Percentiles rank a stretch among this genome's conserved stretches.
phyloP scores from a whole-genome alignment of 2,329 filamentous ascomycete genomes.

The Pseudocercospora cruenta region DNA sequence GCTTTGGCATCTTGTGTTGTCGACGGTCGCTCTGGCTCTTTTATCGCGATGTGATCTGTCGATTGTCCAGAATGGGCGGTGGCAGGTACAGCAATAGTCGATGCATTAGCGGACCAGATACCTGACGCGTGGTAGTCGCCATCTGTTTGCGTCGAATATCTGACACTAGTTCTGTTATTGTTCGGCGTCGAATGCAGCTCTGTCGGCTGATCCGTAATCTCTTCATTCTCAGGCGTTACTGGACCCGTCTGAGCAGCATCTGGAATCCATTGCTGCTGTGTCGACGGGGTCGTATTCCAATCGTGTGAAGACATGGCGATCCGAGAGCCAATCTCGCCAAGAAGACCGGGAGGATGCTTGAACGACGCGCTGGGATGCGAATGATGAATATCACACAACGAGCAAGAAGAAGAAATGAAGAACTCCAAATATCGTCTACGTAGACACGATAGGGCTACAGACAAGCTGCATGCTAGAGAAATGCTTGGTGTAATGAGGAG shows the following conservation, averaged over 20 bases:
- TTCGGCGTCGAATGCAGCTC: background rate
- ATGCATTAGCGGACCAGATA: conserved; percentile 6
- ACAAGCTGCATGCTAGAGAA: background rate
- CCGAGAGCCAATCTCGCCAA: conserved; percentile 2
- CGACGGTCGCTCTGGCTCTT: background rate
- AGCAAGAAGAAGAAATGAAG: background rate
- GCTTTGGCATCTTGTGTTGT: background rate
- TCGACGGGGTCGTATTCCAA: background rate
- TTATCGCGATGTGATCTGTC: background rate
- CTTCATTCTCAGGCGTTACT: background rate
- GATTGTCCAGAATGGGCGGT: conserved; percentile 2
- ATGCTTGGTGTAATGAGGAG: conserved; percentile 1
- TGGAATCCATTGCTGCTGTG: conserved; percentile 5
- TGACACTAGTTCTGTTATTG: background rate
- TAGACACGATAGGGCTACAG: background rate
- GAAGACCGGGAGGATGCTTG: conserved; percentile 3
- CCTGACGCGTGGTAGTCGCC: background rate
- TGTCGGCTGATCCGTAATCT: background rate
- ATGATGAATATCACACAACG: too few species aligned
- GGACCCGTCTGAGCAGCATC: background rate
- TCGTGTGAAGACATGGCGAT: conserved; percentile 3
- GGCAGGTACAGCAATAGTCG: conserved; percentile 6
- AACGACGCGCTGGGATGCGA: background rate
- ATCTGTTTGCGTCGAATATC: background rate
- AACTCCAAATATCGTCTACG: background rate